Base-by-base conservation (phyloP, 139 green algal species). In the Pseudopediastrum boryanum region DNA sequence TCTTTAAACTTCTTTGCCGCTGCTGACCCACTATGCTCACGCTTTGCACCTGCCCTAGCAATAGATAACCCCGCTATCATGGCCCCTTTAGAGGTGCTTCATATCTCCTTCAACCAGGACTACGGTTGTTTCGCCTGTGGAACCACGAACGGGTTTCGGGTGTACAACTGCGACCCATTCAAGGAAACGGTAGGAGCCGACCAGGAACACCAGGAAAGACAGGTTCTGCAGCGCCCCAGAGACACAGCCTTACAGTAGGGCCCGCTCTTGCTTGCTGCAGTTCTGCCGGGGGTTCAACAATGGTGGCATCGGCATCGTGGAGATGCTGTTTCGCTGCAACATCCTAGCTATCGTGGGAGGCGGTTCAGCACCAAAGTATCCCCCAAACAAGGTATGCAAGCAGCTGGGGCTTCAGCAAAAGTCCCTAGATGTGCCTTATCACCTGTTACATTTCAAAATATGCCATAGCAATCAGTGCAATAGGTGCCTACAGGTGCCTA, bases 261-360 rank as follows among this genome's bases (percentile, higher is more conserved):
- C 21, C n/a, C 27, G n/a, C 19, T 33, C 62, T 54, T 36, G 43
- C 41, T 27, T 44, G n/a, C 12, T 82, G 82, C 89, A 97, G 93
- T 95, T 96, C 50, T 89, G 93, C n/a, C 87, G 94, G 10, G 88
- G 92, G 43, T 96, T 96, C 71, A 86, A 90, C 35, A 86, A 89
- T 76, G 90, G 85, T 1, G 94, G 92, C 21, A 93, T 98, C 41
- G 92, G 83, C 0, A 84, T 94, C 4, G 93, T 98, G 6, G 93
- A 98, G 69, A 98, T 99, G 95, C 84, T 99, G 1, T 99, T 98
- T 63, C 85, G 94, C 13, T 98, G 91, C 86, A 98, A 99, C 83
- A 96, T 99, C 38, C 64, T 99, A 9, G 95, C 95, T 0, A 79
- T 99, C 25, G 95, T 99, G 3, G 96, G 96, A 0, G 94, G 95